Base-by-base conservation (phyloP, 2,329 filamentous ascomycete genomes). In the Camillea tinctor region DNA sequence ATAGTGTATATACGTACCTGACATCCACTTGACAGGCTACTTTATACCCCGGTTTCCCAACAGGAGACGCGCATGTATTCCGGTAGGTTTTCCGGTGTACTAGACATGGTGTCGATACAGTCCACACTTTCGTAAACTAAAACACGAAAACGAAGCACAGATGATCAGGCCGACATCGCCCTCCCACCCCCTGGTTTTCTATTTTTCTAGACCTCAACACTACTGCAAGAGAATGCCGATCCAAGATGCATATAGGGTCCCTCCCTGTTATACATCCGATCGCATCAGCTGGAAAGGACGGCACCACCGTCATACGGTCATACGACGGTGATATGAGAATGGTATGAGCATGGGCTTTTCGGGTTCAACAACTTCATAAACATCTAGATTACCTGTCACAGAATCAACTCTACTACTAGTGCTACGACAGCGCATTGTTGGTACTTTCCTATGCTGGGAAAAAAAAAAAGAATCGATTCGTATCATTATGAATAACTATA, bases 401-500 rank as follows among this genome's bases (percentile, higher is more conserved):
- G 11, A 30, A 44, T 44, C 36, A 44, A 44, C 13, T 44, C 15
- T 44, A 44, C 13, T 11, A n/a, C 13, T 11, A 44, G 36, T 44
- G 11, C 17, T 44, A n/a, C 36, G 36, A 44, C 26, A 30, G 6
- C 36, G 7, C 36, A 44, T n/a, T 44, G 13, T n/a, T n/a, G 36
- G n/a, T 5, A 44, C 13, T 44, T n/a, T 44, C 36, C 17, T 15
- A 7, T 44, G 11, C 26, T 7, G 26, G n/a, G 13, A 30, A 30
- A 6, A 30, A 44, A 17, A 44, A n/a, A 9, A 44, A 44, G 13
- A 44, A 44, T 44, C 36, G 7, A 30, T 30, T 30, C 36, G 36
- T n/a, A n/a, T 13, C 13, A 50, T 23, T 50, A 50, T 50, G 49
- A 22, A 50, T 64, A 56, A 22, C 62, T 59, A 61, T 50, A 58